phyloP scores from a whole-genome alignment of 139 green algal genomes.

The Chlamydomonas sp. region DNA sequence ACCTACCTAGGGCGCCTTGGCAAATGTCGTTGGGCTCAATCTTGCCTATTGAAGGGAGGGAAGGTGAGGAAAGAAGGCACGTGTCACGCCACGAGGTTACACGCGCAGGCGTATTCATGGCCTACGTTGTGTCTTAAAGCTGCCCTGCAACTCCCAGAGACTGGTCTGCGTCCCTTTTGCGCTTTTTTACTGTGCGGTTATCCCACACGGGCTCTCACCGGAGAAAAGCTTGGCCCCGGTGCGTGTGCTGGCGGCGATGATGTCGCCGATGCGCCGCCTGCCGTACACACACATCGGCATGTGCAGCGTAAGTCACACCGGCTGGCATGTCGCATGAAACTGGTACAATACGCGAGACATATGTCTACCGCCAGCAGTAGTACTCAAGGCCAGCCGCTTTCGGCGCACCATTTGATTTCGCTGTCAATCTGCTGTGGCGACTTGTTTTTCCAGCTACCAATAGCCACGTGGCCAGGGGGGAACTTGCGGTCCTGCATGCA shows the following conservation, averaged over 20 bases:
- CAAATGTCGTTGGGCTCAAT: slow-evolving; percentile 52
- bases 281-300: neutral
- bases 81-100: neutral
- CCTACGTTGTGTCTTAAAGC: no score
- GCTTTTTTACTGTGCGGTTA: no score
- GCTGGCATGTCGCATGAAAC: neutral
- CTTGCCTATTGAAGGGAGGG: neutral
- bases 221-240: slow-evolving; percentile 41
- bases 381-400: neutral
- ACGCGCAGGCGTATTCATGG: neutral
- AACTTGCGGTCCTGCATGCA: slow-evolving; percentile 37
- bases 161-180: no score
- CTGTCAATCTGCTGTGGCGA: slow-evolving; percentile 19
- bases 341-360: neutral
- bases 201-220: neutral
- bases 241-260: slow-evolving; percentile 7
- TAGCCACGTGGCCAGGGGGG: slow-evolving; percentile 1
- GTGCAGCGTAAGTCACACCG: neutral
- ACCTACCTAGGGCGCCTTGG: slow-evolving; percentile 49
- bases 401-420: slow-evolving; percentile 40
- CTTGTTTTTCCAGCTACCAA: slow-evolving; percentile 36
- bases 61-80: neutral
- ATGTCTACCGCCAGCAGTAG: neutral
- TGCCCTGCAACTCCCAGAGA: no score
- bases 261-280: slow-evolving; percentile 41